A percentile compares a stretch with the other conserved stretches of the same genome.
These are phyloP conservation scores for Tritrichomonas musculus DNA, from an alignment of 208 protist genomes.

Conservation along the genomic window DNA sequence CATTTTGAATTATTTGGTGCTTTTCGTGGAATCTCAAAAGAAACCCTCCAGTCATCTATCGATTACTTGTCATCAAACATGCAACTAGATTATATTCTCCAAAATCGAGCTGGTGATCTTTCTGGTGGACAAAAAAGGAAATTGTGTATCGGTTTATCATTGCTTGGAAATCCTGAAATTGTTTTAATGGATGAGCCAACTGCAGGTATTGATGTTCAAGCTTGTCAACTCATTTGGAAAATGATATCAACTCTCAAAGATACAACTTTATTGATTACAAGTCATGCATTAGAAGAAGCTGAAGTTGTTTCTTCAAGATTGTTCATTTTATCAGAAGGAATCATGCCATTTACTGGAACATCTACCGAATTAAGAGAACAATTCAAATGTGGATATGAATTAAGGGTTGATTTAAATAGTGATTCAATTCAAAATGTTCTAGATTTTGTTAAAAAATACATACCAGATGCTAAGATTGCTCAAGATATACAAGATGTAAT, in stretches of 20 bases:
- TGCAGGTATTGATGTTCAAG: slow-evolving; percentile 7
- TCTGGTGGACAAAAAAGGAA: slow-evolving; percentile 33
- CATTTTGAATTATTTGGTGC: slow-evolving; percentile 1
- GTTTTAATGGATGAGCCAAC: slow-evolving; percentile 31
- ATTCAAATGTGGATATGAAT: not conserved
- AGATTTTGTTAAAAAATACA: not conserved
- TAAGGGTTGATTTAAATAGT: not conserved
- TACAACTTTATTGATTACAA: not conserved
- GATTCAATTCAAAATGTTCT: not conserved
- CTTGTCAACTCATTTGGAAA: not conserved
- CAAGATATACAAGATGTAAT: not conserved
- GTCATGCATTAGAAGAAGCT: not conserved
- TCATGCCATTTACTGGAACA: not conserved
- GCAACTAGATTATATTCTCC: not conserved
- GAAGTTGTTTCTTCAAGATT: slow-evolving; percentile 17
- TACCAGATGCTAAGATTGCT: not conserved
- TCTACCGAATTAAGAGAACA: not conserved
- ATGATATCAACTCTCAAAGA: not conserved
- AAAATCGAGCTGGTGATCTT: not conserved
- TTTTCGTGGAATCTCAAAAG: not conserved
- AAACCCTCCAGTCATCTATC: not conserved
- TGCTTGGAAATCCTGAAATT: slow-evolving; percentile 24
- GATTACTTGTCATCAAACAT: not conserved
- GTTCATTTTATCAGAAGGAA: not conserved
- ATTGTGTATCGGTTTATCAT: not conserved